Conservation (phyloP, 345 rosid species). For the Eucalyptus coolabah region DNA sequence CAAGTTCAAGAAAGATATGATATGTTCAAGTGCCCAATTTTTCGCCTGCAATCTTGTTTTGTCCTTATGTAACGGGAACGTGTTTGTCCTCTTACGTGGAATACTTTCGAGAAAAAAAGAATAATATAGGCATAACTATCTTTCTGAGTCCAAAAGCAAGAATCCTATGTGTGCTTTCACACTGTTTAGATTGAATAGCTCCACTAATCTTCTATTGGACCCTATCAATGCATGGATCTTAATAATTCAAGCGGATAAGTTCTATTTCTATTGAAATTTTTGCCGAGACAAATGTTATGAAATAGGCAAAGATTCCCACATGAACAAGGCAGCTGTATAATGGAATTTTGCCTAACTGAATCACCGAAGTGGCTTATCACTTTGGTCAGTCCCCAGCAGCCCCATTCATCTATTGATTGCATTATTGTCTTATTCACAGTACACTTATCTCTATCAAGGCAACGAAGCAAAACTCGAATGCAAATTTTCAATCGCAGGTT, state of each 20-base stretch:
- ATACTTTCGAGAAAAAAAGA: not conserved
- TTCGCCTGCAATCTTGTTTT: not conserved
- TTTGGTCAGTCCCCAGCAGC: not conserved
- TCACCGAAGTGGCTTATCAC: not conserved
- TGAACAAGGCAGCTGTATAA: not conserved
- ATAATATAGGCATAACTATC: not conserved
- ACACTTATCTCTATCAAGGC: not conserved
- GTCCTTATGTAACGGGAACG: not conserved
- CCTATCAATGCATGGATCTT: not conserved
- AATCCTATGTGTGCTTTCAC: not conserved
- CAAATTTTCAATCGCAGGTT: not conserved
- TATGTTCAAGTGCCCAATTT: not conserved
- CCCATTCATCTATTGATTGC: not conserved
- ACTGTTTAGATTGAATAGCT: not conserved
- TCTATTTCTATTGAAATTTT: not conserved
- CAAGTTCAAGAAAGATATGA: not conserved
- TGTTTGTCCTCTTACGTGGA: not conserved
- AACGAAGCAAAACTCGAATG: not conserved
- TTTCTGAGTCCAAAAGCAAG: not conserved
- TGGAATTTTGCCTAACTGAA: not conserved
- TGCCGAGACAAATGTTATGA: not conserved
- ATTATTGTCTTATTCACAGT: not conserved
- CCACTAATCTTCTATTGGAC: not conserved
- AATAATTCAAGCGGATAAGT: not conserved
- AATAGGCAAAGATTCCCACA: not conserved